phyloP scores from a whole-genome alignment of 805 yeast species.

The Candida koratica region DNA sequence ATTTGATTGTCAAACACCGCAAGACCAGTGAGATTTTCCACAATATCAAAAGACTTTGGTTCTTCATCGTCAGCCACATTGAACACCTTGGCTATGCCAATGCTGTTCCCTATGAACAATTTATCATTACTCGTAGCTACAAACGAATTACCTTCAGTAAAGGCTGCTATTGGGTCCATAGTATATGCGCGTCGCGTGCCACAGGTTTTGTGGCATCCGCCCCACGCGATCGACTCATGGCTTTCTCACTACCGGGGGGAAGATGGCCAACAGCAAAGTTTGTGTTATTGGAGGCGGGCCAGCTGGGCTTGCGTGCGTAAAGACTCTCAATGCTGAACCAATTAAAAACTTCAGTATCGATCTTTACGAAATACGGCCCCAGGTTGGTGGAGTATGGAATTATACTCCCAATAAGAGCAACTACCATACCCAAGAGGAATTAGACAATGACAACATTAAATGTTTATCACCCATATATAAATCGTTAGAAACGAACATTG shows the following conservation, averaged over 20 bases:
- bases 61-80: conserved; percentile 48
- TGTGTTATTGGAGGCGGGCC: conserved; percentile 83
- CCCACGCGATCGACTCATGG: background rate
- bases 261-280: conserved; percentile 28
- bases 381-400: conserved; percentile 83
- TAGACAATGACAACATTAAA: conserved; percentile 13
- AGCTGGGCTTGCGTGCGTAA: conserved; percentile 61
- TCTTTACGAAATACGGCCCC: conserved; percentile 54
- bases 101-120: conserved; percentile 52
- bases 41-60: conserved; percentile 55
- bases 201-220: no score
- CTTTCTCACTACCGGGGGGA: background rate
- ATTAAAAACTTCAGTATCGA: conserved; percentile 42
- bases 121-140: conserved; percentile 24
- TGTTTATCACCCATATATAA: conserved; percentile 54
- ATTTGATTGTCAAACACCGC: conserved; percentile 17
- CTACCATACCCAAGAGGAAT: conserved; percentile 8
- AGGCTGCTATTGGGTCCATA: conserved; percentile 28
- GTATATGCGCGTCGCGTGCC: conserved; percentile 1
- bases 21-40: conserved; percentile 45
- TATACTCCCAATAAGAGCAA: conserved; percentile 8
- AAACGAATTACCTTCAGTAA: conserved; percentile 39
- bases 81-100: conserved; percentile 52
- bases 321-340: conserved; percentile 54
- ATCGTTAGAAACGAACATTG: conserved; percentile 65